A percentile compares a stretch with the other conserved stretches of the same genome.
Conservation (phyloP, 2,329 filamentous ascomycete genomes). For the Diplodia scrobiculata region DNA sequence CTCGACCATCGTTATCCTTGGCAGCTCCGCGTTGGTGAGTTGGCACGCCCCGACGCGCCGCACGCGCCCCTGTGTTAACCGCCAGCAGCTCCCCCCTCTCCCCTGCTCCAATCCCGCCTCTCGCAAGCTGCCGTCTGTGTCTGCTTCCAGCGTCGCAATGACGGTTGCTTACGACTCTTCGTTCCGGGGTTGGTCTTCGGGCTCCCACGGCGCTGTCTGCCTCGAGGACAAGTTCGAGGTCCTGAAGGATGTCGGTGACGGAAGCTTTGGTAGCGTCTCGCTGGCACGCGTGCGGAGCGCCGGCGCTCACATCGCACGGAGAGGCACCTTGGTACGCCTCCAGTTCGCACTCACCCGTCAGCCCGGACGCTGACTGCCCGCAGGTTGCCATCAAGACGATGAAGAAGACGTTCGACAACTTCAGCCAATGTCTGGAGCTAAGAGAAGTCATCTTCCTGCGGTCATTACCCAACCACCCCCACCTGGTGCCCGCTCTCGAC, state of each 20-base stretch:
- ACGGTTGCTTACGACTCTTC: constrained; percentile 74
- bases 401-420: constrained; percentile 98
- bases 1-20: constrained; percentile 19
- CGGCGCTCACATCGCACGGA: constrained; percentile 81
- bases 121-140: constrained; percentile 11
- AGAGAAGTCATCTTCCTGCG: constrained; percentile 96
- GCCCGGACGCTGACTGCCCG: constrained; percentile 1
- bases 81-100: constrained; percentile 3
- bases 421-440: constrained; percentile 84
- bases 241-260: constrained; percentile 97
- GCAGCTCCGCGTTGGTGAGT: constrained; percentile 28
- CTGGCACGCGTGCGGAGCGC: constrained; percentile 89
- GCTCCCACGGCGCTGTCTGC: constrained; percentile 53
- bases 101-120: constrained; percentile 6
- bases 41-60: constrained; percentile 10
- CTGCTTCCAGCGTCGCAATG: constrained; percentile 58
- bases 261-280: constrained; percentile 95
- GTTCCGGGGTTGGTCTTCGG: constrained; percentile 64
- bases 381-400: constrained; percentile 99
- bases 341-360: constrained; percentile 10
- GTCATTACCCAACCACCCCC: constrained; percentile 81
- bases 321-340: constrained; percentile 81
- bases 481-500: constrained; percentile 94
- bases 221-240: constrained; percentile 96
- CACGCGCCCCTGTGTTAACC: constrained; percentile 20